Evolutionary conservation across 805 yeast genomes (phyloP).

Genomic region (Tetrapisispora nanseiensis): DNA sequence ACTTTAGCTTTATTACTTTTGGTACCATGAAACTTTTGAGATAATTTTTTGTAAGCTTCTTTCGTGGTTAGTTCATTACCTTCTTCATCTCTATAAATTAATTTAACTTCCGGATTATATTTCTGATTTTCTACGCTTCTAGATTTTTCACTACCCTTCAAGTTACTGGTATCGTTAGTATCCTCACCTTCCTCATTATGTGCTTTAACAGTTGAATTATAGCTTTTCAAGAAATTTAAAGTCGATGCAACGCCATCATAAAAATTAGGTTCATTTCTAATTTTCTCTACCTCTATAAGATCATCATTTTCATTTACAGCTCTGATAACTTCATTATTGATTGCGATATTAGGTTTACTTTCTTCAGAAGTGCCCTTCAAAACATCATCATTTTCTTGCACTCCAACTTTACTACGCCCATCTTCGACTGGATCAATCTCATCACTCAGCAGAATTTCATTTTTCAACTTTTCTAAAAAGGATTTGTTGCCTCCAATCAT

Average conservation of each 20-base stretch:
- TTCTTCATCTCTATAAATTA: constrained; percentile 52
- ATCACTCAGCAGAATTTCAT: constrained; percentile 5
- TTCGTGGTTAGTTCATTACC: constrained; percentile 54
- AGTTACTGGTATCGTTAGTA: background rate
- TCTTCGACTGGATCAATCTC: background rate
- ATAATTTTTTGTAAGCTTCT: constrained; percentile 66
- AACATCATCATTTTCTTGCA: background rate
- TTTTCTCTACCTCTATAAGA: background rate
- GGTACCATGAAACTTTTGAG: constrained; percentile 70
- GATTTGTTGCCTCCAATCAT: constrained; percentile 35
- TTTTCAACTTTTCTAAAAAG: constrained; percentile 19
- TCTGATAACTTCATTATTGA: no score
- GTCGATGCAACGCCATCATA: constrained; percentile 25
- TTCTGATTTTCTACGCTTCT: background rate
- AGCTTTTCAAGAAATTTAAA: constrained; percentile 15
- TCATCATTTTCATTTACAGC: no score
- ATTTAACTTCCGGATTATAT: constrained; percentile 32
- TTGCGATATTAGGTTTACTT: no score
- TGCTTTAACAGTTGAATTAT: background rate
- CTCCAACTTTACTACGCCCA: no score
- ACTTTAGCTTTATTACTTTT: constrained; percentile 21
- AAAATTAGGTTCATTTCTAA: constrained; percentile 11
- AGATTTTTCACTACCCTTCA: no score
- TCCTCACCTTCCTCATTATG: background rate
- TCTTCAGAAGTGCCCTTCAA: no score